phyloP scores from a whole-genome alignment of 2,329 filamentous ascomycete genomes.

The Ascochyta pisi region DNA sequence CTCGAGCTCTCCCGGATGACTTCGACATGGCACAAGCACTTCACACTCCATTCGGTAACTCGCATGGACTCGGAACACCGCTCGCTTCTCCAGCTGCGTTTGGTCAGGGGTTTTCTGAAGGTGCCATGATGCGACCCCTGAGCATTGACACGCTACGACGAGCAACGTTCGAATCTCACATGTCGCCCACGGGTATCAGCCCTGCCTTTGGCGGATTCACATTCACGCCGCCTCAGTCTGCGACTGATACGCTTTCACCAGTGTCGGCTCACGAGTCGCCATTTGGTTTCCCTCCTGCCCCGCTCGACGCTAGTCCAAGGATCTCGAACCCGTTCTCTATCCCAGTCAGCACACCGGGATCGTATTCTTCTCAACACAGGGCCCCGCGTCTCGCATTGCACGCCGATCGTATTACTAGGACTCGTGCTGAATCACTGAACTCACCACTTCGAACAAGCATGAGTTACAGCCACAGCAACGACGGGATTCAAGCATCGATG shows the following conservation, averaged over 20 bases:
- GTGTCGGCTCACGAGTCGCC: conserved; percentile 52
- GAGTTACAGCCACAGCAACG: conserved; percentile 48
- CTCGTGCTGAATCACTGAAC: conserved; percentile 51
- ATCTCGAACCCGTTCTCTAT: conserved; percentile 51
- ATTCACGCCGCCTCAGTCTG: conserved; percentile 64
- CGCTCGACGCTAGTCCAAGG: conserved; percentile 46
- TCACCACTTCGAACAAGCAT: conserved; percentile 56
- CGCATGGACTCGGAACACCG: conserved; percentile 56
- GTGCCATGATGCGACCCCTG: conserved; percentile 70
- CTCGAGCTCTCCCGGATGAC: conserved; percentile 64
- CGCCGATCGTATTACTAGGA: conserved; percentile 51
- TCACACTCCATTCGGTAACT: conserved; percentile 60
- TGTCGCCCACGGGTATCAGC: conserved; percentile 71
- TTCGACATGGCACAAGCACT: conserved; percentile 67
- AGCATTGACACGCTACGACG: conserved; percentile 73
- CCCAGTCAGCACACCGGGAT: conserved; percentile 40
- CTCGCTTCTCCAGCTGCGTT: conserved; percentile 55
- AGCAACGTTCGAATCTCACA: conserved; percentile 68
- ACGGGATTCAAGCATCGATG: conserved; percentile 34
- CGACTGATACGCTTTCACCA: conserved; percentile 49
- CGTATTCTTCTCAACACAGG: conserved; percentile 48
- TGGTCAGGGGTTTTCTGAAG: conserved; percentile 52
- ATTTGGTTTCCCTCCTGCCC: conserved; percentile 48
- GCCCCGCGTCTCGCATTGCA: conserved; percentile 54
- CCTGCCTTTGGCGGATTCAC: conserved; percentile 72